Percentiles rank a stretch among this genome's conserved stretches.
Conservation (phyloP, 805 yeast species). For the Kluyveromyces lactis region DNA sequence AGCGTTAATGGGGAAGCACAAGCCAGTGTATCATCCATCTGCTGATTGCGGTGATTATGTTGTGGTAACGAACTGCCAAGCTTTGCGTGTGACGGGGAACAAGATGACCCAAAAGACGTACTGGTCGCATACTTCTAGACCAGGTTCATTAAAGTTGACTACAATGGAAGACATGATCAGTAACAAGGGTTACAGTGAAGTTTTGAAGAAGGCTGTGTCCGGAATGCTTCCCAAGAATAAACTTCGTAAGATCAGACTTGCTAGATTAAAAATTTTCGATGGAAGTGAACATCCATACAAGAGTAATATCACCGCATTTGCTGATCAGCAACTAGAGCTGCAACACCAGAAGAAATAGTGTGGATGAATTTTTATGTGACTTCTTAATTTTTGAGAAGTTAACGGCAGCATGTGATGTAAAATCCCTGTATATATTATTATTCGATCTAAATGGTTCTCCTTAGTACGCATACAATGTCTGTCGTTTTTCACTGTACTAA, state of each 20-base stretch:
- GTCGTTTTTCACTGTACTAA: too few species aligned
- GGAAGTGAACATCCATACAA: slow-evolving; percentile 84
- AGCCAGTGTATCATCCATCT: slow-evolving; percentile 74
- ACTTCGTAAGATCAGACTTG: slow-evolving; percentile 68
- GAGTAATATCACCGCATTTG: slow-evolving; percentile 75
- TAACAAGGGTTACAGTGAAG: slow-evolving; percentile 83
- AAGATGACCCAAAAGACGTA: slow-evolving; percentile 75
- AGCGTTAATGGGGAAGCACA: slow-evolving; percentile 92
- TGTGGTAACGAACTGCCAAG: slow-evolving; percentile 87
- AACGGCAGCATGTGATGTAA: too few species aligned
- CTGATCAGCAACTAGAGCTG: slow-evolving; percentile 60
- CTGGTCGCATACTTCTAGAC: slow-evolving; percentile 83
- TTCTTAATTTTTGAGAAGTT: too few species aligned
- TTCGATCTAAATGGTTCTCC: too few species aligned
- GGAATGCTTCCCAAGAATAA: slow-evolving; percentile 95
- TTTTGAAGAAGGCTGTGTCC: slow-evolving; percentile 78
- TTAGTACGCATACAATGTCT: too few species aligned
- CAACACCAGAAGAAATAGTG: neutral
- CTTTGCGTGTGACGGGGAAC: slow-evolving; percentile 75
- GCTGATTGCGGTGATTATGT: slow-evolving; percentile 94
- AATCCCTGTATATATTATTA: too few species aligned
- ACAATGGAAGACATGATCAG: slow-evolving; percentile 71
- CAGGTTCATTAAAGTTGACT: slow-evolving; percentile 78
- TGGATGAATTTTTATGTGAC: too few species aligned
- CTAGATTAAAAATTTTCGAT: slow-evolving; percentile 78